Conservation (phyloP, 176 grass and related monocot species). For the Oryza meyeriana region DNA sequence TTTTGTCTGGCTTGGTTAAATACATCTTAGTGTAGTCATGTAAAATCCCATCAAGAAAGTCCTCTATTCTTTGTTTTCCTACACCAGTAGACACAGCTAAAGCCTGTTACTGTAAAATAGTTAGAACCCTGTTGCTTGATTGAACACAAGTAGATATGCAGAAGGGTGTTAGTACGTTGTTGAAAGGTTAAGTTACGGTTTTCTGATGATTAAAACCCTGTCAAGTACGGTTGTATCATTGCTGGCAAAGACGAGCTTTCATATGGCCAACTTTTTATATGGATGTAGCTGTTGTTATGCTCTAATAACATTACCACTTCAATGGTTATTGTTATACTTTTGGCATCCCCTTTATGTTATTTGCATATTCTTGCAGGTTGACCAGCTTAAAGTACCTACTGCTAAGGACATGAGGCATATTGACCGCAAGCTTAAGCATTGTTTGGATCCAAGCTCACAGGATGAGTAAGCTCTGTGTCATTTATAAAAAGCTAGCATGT, state of each 20-base stretch:
- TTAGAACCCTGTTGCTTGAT: not conserved
- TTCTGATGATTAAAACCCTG: not conserved
- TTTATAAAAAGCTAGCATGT: not conserved
- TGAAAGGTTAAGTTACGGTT: not conserved
- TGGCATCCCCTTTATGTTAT: not conserved
- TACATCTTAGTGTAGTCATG: constrained; percentile 5
- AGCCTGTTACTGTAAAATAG: not conserved
- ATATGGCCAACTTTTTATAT: constrained; percentile 2
- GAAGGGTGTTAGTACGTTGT: not conserved
- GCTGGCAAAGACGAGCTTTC: not conserved
- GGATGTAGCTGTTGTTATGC: not conserved
- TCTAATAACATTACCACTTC: not conserved
- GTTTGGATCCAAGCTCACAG: constrained; percentile 64
- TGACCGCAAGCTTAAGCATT: constrained; percentile 74
- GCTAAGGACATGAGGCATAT: constrained; percentile 60
- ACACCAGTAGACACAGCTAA: not conserved
- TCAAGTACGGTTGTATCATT: not conserved
- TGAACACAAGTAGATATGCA: not conserved
- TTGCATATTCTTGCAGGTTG: constrained; percentile 41
- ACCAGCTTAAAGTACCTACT: constrained; percentile 51
- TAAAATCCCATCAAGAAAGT: not conserved
- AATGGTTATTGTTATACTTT: not conserved
- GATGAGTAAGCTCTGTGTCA: constrained; percentile 48
- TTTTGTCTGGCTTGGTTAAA: not conserved
- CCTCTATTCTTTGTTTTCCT: not conserved